Base-by-base conservation (phyloP, 2,329 filamentous ascomycete species). In the Orbilia quercus region DNA sequence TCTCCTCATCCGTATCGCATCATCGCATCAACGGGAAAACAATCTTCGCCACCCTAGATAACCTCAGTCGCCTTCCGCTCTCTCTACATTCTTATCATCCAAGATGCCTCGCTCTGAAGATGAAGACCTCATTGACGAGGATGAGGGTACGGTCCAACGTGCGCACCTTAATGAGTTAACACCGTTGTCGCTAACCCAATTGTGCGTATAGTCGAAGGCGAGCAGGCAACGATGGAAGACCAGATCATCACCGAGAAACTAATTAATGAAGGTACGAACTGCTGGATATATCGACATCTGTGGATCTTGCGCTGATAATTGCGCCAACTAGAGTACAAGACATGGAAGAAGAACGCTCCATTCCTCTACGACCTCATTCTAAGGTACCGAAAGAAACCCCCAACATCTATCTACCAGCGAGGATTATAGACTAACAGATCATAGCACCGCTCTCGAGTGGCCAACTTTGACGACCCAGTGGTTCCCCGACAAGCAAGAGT, bases 301-400 rank as follows among this genome's bases (percentile, higher is more conserved):
- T 25, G 38, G 23, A 34, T 16, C 1, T 6, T 34, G 42, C 36
- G 11, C 54, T 45, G 34, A 53, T 34, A 44, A 12, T 22, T 7
- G 12, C 31, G 7, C 40, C 23, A 16, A n/a, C 51, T 20, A 92
- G 95, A 99, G 81, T 99, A 99, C 87, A 99, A 99, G 82, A 97
- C 94, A 76, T 99, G 95, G 95, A 99, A 99, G 86, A 99, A 99
- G 85, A 99, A 99, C 82, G 92, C 91, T 76, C 93, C 95, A 2
- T 98, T 98, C 80, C 90, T 99, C 78, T 99, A 99, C 81, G 95
- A 99, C 81, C 91, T 97, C 88, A 95, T 99, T 76, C 85, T 98
- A 75, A 93, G 89, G 88, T 89, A 81, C 76, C 76, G 62, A 14
- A 16, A 38, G 28, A 40, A 51, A 11, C 44, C n/a, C 63, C n/a